phyloP scores from a whole-genome alignment of 2,329 filamentous ascomycete genomes.

The Aspergillus latus region DNA sequence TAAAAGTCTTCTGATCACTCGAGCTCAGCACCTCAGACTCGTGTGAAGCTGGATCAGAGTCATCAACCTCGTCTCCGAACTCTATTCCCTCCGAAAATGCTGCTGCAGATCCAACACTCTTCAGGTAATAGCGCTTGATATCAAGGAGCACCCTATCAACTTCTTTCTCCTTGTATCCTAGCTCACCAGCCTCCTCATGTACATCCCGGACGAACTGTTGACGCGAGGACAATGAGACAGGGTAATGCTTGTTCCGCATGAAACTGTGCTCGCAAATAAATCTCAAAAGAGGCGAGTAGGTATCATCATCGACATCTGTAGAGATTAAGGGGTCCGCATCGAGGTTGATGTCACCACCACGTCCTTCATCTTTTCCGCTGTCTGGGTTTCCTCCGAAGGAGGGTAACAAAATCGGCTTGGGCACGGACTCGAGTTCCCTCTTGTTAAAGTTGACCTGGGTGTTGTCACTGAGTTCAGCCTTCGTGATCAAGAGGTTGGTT shows the following conservation, averaged over 20 bases:
- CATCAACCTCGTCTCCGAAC: slow-evolving; percentile 28
- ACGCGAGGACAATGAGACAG: slow-evolving; percentile 21
- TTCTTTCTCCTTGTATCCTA: slow-evolving; percentile 19
- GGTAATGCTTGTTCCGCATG: slow-evolving; percentile 16
- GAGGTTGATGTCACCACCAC: background rate
- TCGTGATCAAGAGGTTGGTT: background rate
- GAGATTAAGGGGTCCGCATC: background rate
- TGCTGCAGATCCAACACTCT: slow-evolving; percentile 8
- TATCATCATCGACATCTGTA: slow-evolving; percentile 13
- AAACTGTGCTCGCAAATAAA: slow-evolving; percentile 24
- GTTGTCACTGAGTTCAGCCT: background rate
- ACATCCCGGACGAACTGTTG: slow-evolving; percentile 23
- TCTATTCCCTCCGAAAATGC: slow-evolving; percentile 2
- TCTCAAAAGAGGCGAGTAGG: slow-evolving; percentile 19
- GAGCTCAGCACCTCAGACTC: background rate
- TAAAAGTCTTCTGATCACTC: slow-evolving; percentile 4
- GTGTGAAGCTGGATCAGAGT: background rate
- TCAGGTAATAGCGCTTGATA: slow-evolving; percentile 26
- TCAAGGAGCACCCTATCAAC: slow-evolving; percentile 21
- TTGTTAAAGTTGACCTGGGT: background rate
- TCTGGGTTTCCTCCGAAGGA: background rate
- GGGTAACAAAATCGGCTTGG: background rate
- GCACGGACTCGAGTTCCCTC: no score
- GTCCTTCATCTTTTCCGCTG: background rate
- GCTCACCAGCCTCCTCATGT: slow-evolving; percentile 12